phyloP scores from a whole-genome alignment of 1,139 yeast genomes.

The Yamadazyma blattariae region DNA sequence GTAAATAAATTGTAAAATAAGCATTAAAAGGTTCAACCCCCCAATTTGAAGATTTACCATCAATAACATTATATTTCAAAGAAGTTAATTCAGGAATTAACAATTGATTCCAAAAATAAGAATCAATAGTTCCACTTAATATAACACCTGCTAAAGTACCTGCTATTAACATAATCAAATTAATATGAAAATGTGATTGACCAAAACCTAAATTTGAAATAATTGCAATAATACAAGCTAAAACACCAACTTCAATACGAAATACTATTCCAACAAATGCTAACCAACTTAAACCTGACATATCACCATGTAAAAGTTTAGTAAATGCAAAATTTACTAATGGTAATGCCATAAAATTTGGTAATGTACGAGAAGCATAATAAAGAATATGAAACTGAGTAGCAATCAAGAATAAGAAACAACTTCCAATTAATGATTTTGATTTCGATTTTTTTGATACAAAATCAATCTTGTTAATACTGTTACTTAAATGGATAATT shows the following conservation, averaged over 20 bases:
- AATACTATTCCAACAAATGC: constrained; percentile 68
- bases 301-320: constrained; percentile 48
- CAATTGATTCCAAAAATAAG: constrained; percentile 66
- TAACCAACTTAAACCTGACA: constrained; percentile 54
- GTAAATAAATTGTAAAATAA: constrained; percentile 51
- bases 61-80: constrained; percentile 67
- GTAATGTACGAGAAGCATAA: constrained; percentile 78
- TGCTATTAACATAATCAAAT: constrained; percentile 38
- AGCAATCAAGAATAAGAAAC: constrained; percentile 58
- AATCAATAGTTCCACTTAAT: constrained; percentile 56
- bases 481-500: constrained; percentile 25
- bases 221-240: constrained; percentile 46
- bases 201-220: constrained; percentile 40
- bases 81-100: constrained; percentile 73
- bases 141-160: constrained; percentile 57
- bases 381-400: constrained; percentile 78
- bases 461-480: constrained; percentile 25
- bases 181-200: constrained; percentile 36
- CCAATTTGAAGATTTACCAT: constrained; percentile 77
- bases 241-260: constrained; percentile 67
- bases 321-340: constrained; percentile 57
- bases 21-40: constrained; percentile 75
- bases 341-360: constrained; percentile 84
- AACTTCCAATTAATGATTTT: constrained; percentile 36
- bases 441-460: constrained; percentile 15